Evolutionary conservation across 352 stramenopile genomes (phyloP).

Genomic region (Phytophthora sojae): DNA sequence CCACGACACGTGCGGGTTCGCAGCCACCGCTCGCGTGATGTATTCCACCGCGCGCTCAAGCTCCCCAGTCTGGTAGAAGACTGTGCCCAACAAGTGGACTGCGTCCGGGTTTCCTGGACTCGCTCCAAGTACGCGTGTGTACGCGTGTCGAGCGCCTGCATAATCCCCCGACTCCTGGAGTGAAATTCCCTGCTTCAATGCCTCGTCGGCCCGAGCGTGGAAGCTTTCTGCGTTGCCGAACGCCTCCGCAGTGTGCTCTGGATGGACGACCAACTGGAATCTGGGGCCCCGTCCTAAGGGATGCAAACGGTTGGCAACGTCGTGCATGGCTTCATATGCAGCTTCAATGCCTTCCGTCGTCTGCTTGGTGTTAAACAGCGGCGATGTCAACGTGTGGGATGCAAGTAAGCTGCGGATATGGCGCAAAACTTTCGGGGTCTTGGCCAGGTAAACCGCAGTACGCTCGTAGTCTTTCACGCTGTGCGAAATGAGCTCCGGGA

Average conservation of each 20-base stretch:
- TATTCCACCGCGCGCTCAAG: slow-evolving; percentile 21
- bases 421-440: slow-evolving; percentile 18
- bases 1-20: slow-evolving; percentile 34
- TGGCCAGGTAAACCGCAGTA: slow-evolving; percentile 62
- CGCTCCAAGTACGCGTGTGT: slow-evolving; percentile 45
- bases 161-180: slow-evolving; percentile 41
- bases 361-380: slow-evolving; percentile 78
- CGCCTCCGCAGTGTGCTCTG: slow-evolving; percentile 12
- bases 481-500: slow-evolving; percentile 49
- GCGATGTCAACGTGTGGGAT: slow-evolving; percentile 39
- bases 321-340: slow-evolving; percentile 71
- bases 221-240: slow-evolving; percentile 9
- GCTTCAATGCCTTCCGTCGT: slow-evolving; percentile 73
- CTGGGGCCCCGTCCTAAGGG: not conserved
- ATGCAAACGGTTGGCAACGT: slow-evolving; percentile 46
- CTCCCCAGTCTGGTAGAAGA: slow-evolving; percentile 34
- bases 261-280: slow-evolving; percentile 60
- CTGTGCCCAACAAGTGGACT: slow-evolving; percentile 57
- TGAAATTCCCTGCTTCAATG: slow-evolving; percentile 33
- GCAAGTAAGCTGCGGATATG: slow-evolving; percentile 47
- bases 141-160: slow-evolving; percentile 41
- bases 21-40: slow-evolving; percentile 29
- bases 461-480: slow-evolving; percentile 79
- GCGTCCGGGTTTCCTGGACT: slow-evolving; percentile 44
- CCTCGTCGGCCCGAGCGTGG: slow-evolving; percentile 16